Conservation (phyloP, 2,329 filamentous ascomycete species). For the Trichophyton benhamiae region DNA sequence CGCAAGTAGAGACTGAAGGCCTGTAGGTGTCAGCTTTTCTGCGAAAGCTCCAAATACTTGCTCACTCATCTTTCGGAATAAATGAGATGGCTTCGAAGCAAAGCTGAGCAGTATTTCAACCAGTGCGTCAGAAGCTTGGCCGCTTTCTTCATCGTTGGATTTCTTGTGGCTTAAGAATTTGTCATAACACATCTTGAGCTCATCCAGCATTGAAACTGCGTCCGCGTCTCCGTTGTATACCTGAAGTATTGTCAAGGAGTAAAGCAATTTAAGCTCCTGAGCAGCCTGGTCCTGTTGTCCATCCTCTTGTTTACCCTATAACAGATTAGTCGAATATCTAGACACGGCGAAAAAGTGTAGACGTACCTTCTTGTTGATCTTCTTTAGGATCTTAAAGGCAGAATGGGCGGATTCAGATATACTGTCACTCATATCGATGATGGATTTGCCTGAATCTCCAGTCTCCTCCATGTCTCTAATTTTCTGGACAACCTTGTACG, state of each 20-base stretch:
- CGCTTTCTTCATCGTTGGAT: slow-evolving; percentile 39
- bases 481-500: slow-evolving; percentile 30
- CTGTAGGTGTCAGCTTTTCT: slow-evolving; percentile 57
- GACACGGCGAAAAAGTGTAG: not conserved
- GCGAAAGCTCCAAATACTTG: slow-evolving; percentile 81
- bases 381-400: slow-evolving; percentile 31
- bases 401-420: slow-evolving; percentile 32
- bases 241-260: slow-evolving; percentile 73
- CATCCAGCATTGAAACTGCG: slow-evolving; percentile 66
- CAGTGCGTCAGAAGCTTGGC: slow-evolving; percentile 52
- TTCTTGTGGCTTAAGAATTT: slow-evolving; percentile 45
- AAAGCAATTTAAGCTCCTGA: slow-evolving; percentile 64
- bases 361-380: slow-evolving; percentile 27
- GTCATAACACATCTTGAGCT: slow-evolving; percentile 64
- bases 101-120: slow-evolving; percentile 87
- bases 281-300: slow-evolving; percentile 33
- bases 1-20: slow-evolving; percentile 50
- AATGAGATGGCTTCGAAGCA: slow-evolving; percentile 67
- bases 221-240: slow-evolving; percentile 84
- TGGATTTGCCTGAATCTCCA: slow-evolving; percentile 28
- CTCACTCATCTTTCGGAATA: slow-evolving; percentile 76
- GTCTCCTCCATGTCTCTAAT: slow-evolving; percentile 29
- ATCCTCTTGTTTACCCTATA: slow-evolving; percentile 41
- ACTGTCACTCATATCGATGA: slow-evolving; percentile 38
- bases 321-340: slow-evolving; percentile 17